Evolutionary conservation across 2,329 filamentous ascomycete species (phyloP), one percentile per base, ranked within the genome.

Genomic region (Trichoderma lentiforme): DNA sequence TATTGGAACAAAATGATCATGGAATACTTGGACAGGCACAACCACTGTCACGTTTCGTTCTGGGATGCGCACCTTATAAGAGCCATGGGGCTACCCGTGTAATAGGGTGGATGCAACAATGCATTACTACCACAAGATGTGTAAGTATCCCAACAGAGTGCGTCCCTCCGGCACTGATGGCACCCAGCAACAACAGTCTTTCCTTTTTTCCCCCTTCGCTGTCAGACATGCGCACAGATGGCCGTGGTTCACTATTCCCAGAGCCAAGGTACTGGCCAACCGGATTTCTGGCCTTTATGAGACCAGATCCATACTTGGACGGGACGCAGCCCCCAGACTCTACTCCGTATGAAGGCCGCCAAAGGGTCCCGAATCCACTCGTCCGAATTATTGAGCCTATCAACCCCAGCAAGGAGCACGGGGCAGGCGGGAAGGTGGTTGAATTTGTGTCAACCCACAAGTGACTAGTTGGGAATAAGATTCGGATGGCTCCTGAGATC

Each of bases 221-320:
- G 56, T 75, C 72, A 74, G 72, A 73, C 66, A 71, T 73, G 65
- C 58, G 73, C 26, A 60, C 28, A 34, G 57, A 11, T 15, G 36
- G 21, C 67, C 60, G 60, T 51, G 36, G 24, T 63, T 72, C 47
- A 71, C 51, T 51, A 70, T 57, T 24, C 36, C 18, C n/a, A 26
- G 39, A 70, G 39, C 34, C 60, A 61, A 72, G 58, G 51, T 43
- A 51, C 14, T 64, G 28, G 43, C 36, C 64, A 60, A 71, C 71
- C 56, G 60, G 57, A 56, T 30, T 28, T 2, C 15, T 39, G 58
- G 34, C 67, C 26, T 56, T 18, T n/a, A 26, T 47, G 61, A 63
- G 28, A 47, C 63, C 51, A 72, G 56, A 62, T 51, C 62, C 70
- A 71, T 66, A 9, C 32, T 36, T 43, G 53, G 21, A 47, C 62